Evolutionary conservation across 2,329 filamentous ascomycete species (phyloP).

Genomic region (Chrysoporthe puriensis): DNA sequence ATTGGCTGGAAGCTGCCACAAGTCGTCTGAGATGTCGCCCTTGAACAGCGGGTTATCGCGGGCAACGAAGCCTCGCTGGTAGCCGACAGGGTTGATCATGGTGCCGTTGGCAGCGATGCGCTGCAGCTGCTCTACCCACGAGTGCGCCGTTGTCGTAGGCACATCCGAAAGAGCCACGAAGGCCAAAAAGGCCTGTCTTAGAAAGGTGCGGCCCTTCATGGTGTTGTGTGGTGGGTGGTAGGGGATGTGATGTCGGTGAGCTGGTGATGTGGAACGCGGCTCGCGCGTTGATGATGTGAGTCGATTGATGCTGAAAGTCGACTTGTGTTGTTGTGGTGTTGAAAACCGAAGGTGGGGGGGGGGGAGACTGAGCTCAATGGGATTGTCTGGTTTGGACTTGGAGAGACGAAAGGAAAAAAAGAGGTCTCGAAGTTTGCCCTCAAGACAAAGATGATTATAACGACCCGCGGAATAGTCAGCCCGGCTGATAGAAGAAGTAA

Average conservation of each 20-base stretch:
- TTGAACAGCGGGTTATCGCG: conserved; percentile 59
- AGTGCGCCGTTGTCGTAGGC: conserved; percentile 60
- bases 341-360: no score
- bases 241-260: neutral
- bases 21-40: conserved; percentile 55
- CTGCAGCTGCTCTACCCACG: conserved; percentile 79
- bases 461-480: conserved; percentile 29
- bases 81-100: conserved; percentile 73
- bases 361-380: neutral
- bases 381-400: conserved; percentile 17
- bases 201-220: conserved; percentile 19
- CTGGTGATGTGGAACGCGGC: conserved; percentile 1
- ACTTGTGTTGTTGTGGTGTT: neutral
- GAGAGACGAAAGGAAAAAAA: conserved; percentile 15
- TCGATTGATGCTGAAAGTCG: conserved; percentile 2
- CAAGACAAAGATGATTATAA: conserved; percentile 25
- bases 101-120: conserved; percentile 74
- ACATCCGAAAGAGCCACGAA: conserved; percentile 40
- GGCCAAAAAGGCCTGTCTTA: conserved; percentile 22
- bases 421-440: conserved; percentile 13
- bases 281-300: conserved; percentile 19
- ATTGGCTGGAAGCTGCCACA: conserved; percentile 64
- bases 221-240: conserved; percentile 5
- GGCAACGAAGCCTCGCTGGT: conserved; percentile 69
- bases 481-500: conserved; percentile 29